phyloP scores from a whole-genome alignment of 495 filamentous ascomycete genomes.

The Parathielavia appendiculata region DNA sequence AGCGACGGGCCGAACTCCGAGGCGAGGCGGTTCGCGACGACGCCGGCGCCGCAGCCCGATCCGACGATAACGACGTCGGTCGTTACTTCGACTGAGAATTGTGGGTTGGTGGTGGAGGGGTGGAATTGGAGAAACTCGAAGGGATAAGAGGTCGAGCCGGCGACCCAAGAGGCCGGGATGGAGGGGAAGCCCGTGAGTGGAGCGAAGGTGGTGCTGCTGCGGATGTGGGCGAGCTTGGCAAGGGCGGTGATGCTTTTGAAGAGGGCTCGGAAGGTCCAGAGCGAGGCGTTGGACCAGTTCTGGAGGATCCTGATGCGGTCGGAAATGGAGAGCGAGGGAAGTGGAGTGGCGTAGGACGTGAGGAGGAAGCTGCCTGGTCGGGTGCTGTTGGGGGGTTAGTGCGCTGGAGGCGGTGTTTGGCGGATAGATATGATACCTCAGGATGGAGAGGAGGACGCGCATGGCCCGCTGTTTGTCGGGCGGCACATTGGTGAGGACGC shows the following conservation, averaged over 20 bases:
- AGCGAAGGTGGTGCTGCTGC: constrained; percentile 52
- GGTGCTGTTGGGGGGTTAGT: constrained; percentile 46
- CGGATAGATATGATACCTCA: constrained; percentile 27
- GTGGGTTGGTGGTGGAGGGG: constrained; percentile 15
- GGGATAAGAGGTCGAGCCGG: constrained; percentile 42
- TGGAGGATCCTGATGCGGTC: constrained; percentile 58
- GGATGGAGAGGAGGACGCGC: constrained; percentile 24
- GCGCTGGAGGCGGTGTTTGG: background rate
- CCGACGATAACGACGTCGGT: constrained; percentile 83
- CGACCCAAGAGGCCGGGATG: constrained; percentile 56
- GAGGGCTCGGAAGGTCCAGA: constrained; percentile 53
- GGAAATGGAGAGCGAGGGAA: constrained; percentile 58
- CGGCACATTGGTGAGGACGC: constrained; percentile 25
- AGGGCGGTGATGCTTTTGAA: constrained; percentile 53
- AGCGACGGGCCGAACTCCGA: constrained; percentile 54
- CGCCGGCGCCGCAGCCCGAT: constrained; percentile 81
- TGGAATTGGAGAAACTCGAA: constrained; percentile 50
- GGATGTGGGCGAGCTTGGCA: constrained; percentile 54
- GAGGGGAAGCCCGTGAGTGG: constrained; percentile 59
- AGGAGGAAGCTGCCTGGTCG: constrained; percentile 61
- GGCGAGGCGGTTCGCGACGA: constrained; percentile 74
- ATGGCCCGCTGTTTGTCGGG: constrained; percentile 28
- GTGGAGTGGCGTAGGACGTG: constrained; percentile 57
- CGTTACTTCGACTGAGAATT: constrained; percentile 48
- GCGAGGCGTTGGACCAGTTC: constrained; percentile 53